phyloP scores from a whole-genome alignment of 441 rosid species.

The Jatropha multifida region DNA sequence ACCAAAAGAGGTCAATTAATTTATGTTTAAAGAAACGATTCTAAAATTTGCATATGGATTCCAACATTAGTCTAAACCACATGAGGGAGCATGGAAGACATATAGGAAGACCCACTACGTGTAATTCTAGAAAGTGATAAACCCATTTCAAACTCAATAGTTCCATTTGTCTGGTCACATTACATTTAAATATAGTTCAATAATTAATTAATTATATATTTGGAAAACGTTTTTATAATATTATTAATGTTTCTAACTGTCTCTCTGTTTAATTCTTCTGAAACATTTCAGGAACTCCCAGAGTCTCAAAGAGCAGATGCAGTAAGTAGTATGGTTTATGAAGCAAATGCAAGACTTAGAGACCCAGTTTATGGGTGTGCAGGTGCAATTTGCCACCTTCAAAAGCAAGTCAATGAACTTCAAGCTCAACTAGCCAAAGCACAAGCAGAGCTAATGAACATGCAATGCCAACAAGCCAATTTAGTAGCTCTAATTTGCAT shows the following conservation, averaged over 20 bases:
- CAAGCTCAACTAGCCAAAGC: slow-evolving; percentile 65
- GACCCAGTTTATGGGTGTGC: slow-evolving; percentile 74
- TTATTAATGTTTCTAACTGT: neutral
- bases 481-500: slow-evolving; percentile 46
- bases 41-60: slow-evolving; percentile 12
- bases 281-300: slow-evolving; percentile 48
- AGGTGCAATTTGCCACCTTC: slow-evolving; percentile 55
- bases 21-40: neutral
- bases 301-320: slow-evolving; percentile 64
- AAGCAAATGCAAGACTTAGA: slow-evolving; percentile 57
- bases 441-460: slow-evolving; percentile 50
- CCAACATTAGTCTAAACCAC: neutral
- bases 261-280: no score
- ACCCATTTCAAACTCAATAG: slow-evolving; percentile 5
- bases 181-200: neutral
- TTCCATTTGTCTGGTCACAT: neutral
- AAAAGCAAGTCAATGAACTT: slow-evolving; percentile 57
- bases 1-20: slow-evolving; percentile 10
- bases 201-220: neutral
- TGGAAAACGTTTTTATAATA: no score
- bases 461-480: slow-evolving; percentile 55
- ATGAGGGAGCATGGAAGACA: neutral
- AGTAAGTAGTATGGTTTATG: slow-evolving; percentile 70
- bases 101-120: no score
- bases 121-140: neutral